Conservation (phyloP, 495 filamentous ascomycete species). For the Hyaloscypha variabilis region DNA sequence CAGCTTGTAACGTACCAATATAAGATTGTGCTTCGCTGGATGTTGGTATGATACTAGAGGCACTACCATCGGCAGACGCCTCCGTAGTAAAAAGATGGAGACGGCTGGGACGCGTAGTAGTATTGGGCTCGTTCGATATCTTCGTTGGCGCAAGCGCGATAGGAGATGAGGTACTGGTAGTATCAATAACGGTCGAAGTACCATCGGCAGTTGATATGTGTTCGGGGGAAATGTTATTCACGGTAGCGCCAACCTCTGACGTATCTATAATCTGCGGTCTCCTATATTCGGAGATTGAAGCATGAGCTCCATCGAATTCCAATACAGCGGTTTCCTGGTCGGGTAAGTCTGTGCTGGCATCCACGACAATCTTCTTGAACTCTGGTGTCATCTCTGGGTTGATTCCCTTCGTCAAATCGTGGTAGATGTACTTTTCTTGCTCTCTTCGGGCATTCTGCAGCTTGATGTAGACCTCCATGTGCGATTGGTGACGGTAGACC, state of each 20-base stretch:
- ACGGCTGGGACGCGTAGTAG: neutral
- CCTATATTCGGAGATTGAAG: no score
- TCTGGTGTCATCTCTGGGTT: no score
- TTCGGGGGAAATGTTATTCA: neutral
- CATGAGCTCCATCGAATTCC: no score
- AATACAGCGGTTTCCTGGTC: no score
- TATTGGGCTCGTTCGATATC: neutral
- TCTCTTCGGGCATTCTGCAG: neutral
- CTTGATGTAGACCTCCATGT: neutral
- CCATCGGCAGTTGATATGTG: neutral
- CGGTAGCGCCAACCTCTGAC: neutral
- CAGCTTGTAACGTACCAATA: neutral
- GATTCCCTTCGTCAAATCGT: neutral
- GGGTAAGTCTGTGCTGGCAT: no score
- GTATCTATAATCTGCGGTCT: neutral
- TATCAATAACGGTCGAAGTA: neutral
- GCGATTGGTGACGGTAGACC: slow-evolving; percentile 1
- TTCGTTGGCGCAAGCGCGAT: neutral
- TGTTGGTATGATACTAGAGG: neutral
- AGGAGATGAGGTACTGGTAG: neutral
- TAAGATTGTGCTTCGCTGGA: neutral
- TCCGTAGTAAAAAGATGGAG: neutral
- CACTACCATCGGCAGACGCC: neutral
- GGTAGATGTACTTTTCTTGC: neutral
- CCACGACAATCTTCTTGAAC: no score